phyloP scores from a whole-genome alignment of 2,329 filamentous ascomycete species.

The Xylariaceae sp. region DNA sequence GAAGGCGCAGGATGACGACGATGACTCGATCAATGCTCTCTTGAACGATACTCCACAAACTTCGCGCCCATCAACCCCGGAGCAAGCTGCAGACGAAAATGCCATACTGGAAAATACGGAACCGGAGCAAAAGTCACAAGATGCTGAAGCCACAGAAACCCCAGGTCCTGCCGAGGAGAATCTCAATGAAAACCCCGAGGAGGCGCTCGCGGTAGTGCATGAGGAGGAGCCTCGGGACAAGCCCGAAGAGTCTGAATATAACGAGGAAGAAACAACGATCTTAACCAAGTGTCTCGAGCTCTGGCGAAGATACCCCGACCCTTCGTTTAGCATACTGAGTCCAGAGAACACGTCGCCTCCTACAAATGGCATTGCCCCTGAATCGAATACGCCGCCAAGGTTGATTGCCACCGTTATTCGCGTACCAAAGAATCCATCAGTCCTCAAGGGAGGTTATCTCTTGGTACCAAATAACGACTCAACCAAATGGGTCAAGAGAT shows the following conservation, averaged over 20 bases:
- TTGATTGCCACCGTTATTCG: constrained; percentile 75
- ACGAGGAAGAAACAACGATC: constrained; percentile 45
- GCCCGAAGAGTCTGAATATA: constrained; percentile 39
- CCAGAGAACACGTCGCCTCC: constrained; percentile 67
- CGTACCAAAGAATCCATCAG: constrained; percentile 74
- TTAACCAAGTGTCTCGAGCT: constrained; percentile 59
- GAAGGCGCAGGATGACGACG: constrained; percentile 38
- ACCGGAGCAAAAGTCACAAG: neutral
- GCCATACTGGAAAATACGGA: constrained; percentile 7
- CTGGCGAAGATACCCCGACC: constrained; percentile 62
- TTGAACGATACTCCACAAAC: constrained; percentile 56
- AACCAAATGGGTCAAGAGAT: constrained; percentile 84
- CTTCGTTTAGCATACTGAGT: constrained; percentile 53
- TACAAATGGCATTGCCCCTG: constrained; percentile 53
- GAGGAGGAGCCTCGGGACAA: constrained; percentile 12
- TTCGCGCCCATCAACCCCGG: constrained; percentile 40
- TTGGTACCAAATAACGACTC: constrained; percentile 79
- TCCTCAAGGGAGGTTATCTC: constrained; percentile 85
- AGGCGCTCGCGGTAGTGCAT: neutral
- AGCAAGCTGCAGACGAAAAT: constrained; percentile 11
- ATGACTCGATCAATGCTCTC: constrained; percentile 56
- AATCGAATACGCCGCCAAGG: constrained; percentile 53
- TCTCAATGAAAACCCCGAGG: constrained; percentile 2
- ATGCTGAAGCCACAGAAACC: neutral
- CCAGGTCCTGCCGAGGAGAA: neutral